Base-by-base conservation (phyloP, 306 rosid genomes). In the Gastrolobium villosum region DNA sequence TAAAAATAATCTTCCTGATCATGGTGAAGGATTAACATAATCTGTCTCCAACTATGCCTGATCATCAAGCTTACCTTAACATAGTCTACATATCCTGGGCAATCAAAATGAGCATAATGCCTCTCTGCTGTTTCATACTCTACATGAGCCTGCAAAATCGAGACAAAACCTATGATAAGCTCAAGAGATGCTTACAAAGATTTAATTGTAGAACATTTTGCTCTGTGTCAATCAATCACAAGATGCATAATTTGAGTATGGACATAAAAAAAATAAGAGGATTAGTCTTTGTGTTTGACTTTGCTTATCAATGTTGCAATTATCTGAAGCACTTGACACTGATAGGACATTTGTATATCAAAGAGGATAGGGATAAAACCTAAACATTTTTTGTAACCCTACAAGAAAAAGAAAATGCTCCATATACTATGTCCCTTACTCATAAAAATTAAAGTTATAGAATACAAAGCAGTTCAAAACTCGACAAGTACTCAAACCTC, bases 1-100 rank as follows among this genome's bases (percentile, higher is more conserved):
- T 4, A 57, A 35, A 3, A 48, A 30, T 60, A 44, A 59, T 44
- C 44, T 15, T 2, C 13, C 30, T 61, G n/a, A 5, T 75, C 31
- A 35, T 35, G 11, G 20, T 43, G 50, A 46, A 34, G 15, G 34
- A 45, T 60, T 32, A 74, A 75, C 71, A 35, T 7, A 15, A 31
- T 49, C 39, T 32, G 46, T 14, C 45, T 20, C 72, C 59, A 14
- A 7, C 53, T 46, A 59, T 43, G 31, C 13, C 31, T 32, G 7
- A 48, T 48, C 59, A 13, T 70, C 15, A 35, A 78, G 69, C 90
- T 87, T 87, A 93, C 99, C 84, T 95, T 95, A 31, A 95, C 99
- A 86, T 95, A 95, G 66, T 95, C 99, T 31, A 98, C 99, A 30
- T 95, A 98, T 65, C 99, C 99, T 1, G 99, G 98, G 82, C 99